Conservation (phyloP, 345 rosid genomes). For the Eucalyptus cloeziana region DNA sequence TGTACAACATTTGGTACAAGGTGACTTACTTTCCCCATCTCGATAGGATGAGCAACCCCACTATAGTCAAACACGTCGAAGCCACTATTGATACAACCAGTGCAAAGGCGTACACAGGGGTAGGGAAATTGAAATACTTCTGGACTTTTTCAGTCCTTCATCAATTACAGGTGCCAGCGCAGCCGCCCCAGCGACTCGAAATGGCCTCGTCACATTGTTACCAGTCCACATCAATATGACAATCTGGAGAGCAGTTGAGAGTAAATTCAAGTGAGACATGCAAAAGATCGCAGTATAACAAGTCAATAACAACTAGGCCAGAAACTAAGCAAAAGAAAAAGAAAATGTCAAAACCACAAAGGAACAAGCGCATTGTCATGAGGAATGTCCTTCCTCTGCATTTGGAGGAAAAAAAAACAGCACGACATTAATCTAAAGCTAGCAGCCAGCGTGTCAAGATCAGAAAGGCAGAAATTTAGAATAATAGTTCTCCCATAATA, state of each 20-base stretch:
- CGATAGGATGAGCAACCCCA: slow-evolving; percentile 19
- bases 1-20: neutral
- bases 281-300: neutral
- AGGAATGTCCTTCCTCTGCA: neutral
- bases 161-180: slow-evolving; percentile 19
- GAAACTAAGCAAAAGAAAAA: neutral
- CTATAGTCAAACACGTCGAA: neutral
- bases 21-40: slow-evolving; percentile 17
- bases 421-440: neutral
- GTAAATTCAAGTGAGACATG: neutral
- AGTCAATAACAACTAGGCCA: neutral
- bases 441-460: neutral
- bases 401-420: neutral
- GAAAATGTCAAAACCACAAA: neutral
- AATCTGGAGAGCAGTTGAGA: slow-evolving; percentile 4
- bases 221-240: slow-evolving; percentile 32
- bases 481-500: neutral
- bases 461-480: neutral
- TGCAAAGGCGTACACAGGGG: slow-evolving; percentile 16
- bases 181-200: slow-evolving; percentile 31
- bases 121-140: slow-evolving; percentile 11
- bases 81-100: slow-evolving; percentile 14
- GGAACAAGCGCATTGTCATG: neutral
- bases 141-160: slow-evolving; percentile 19
- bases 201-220: slow-evolving; percentile 26